phyloP scores from a whole-genome alignment of 225 moss, liverwort and hornwort species.

The Straminergon stramineum region DNA sequence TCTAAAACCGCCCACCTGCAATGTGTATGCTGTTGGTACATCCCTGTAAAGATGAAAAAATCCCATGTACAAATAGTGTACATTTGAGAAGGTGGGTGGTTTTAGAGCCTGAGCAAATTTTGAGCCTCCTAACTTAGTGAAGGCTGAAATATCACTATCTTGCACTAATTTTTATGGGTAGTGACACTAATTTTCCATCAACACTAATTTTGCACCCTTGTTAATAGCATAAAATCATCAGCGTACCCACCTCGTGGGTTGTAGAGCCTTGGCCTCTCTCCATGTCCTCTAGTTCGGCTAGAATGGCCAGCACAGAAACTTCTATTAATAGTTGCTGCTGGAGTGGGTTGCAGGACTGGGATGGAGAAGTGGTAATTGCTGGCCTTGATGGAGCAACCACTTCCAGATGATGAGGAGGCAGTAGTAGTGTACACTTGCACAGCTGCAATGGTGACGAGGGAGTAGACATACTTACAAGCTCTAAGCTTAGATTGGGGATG shows the following conservation, averaged over 20 bases:
- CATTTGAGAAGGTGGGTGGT: too few species aligned
- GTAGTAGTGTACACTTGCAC: neutral
- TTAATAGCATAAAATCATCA: neutral
- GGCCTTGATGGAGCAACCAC: constrained; percentile 4
- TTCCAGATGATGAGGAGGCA: neutral
- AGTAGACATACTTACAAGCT: neutral
- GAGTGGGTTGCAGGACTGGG: neutral
- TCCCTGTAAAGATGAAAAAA: too few species aligned
- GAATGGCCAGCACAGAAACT: neutral
- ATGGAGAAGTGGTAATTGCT: neutral
- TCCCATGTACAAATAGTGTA: too few species aligned
- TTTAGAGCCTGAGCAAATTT: too few species aligned
- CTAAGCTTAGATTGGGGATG: neutral
- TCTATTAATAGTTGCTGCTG: neutral
- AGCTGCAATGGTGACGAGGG: neutral
- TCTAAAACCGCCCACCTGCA: too few species aligned
- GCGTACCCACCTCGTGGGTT: neutral
- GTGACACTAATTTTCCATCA: neutral
- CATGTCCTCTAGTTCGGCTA: neutral
- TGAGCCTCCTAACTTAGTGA: too few species aligned
- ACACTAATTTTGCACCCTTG: too few species aligned
- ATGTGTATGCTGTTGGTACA: too few species aligned
- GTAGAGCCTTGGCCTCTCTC: neutral
- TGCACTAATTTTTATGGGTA: neutral
- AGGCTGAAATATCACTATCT: neutral